Conservation (phyloP, 257 asterid genomes). For the Solanum neorickii region DNA sequence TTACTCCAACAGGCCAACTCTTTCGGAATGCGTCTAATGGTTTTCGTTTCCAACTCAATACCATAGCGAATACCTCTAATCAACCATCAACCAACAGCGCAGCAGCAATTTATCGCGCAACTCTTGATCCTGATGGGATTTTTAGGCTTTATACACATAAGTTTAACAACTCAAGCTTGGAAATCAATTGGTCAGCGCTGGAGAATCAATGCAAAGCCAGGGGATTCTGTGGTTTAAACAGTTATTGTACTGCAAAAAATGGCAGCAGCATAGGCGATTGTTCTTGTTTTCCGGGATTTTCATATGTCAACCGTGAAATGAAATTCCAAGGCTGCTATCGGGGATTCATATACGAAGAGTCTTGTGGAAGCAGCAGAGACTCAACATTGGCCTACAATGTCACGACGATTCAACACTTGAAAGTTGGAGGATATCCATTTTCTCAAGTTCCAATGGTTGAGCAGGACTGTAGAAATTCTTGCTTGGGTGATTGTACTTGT, state of each 20-base stretch:
- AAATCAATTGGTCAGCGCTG: slow-evolving; percentile 1
- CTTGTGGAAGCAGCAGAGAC: slow-evolving; percentile 7
- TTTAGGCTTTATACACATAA: slow-evolving; percentile 26
- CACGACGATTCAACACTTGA: not conserved
- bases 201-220: slow-evolving; percentile 19
- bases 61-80: not conserved
- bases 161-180: slow-evolving; percentile 8
- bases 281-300: slow-evolving; percentile 40
- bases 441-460: not conserved
- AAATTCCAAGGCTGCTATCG: slow-evolving; percentile 24
- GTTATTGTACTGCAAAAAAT: slow-evolving; percentile 18
- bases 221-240: slow-evolving; percentile 40
- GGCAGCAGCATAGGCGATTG: slow-evolving; percentile 8
- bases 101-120: slow-evolving; percentile 13
- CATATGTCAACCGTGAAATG: slow-evolving; percentile 5
- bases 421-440: not conserved
- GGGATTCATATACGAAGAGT: not conserved
- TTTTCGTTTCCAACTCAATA: not conserved
- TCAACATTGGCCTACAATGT: not conserved
- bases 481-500: slow-evolving; percentile 43
- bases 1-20: slow-evolving; percentile 7
- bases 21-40: not conserved
- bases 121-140: slow-evolving; percentile 35
- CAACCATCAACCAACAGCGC: not conserved
- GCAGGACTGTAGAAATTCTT: slow-evolving; percentile 20